A percentile compares a stretch with the other conserved stretches of the same genome.
phyloP scores from a whole-genome alignment of 2,329 filamentous ascomycete species.

The Periconia sp. region DNA sequence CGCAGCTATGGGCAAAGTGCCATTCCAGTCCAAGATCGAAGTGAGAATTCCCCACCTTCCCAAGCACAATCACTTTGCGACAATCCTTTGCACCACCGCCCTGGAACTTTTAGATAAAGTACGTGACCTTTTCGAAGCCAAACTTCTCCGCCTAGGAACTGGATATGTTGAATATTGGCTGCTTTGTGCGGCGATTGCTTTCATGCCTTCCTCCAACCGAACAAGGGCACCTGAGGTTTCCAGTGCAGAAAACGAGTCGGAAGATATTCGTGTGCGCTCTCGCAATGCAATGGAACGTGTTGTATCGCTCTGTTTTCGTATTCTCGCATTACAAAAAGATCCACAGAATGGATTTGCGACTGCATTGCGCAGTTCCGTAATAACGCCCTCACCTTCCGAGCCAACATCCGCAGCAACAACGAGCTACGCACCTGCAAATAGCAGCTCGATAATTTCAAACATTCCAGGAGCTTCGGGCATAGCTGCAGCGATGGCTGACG shows the following conservation, averaged over 20 bases:
- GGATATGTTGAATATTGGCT: conserved; percentile 42
- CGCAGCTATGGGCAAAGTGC: conserved; percentile 7
- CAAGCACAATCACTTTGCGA: conserved; percentile 24
- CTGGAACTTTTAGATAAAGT: conserved; percentile 34
- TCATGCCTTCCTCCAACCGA: conserved; percentile 27
- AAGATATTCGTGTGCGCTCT: conserved; percentile 22
- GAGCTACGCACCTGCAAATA: neutral
- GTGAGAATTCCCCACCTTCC: conserved; percentile 25
- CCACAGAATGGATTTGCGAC: conserved; percentile 21
- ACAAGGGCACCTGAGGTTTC: conserved; percentile 19
- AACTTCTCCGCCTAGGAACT: conserved; percentile 38
- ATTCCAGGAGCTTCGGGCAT: conserved; percentile 12
- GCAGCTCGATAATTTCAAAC: conserved; percentile 2
- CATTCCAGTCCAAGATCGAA: conserved; percentile 4
- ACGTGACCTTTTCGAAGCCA: conserved; percentile 31
- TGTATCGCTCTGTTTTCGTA: conserved; percentile 26
- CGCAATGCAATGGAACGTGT: conserved; percentile 30
- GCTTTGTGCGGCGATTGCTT: conserved; percentile 30
- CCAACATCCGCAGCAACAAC: conserved; percentile 11
- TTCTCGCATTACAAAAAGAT: conserved; percentile 35
- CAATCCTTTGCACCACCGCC: conserved; percentile 26
- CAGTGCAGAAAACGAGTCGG: conserved; percentile 14
- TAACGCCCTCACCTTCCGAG: conserved; percentile 4
- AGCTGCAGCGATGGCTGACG: conserved; percentile 1
- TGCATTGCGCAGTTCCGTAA: conserved; percentile 22